Percentiles rank a stretch among this genome's conserved stretches.
phyloP scores from a whole-genome alignment of 78 protist species.

The Dictyostelium discoideum region DNA sequence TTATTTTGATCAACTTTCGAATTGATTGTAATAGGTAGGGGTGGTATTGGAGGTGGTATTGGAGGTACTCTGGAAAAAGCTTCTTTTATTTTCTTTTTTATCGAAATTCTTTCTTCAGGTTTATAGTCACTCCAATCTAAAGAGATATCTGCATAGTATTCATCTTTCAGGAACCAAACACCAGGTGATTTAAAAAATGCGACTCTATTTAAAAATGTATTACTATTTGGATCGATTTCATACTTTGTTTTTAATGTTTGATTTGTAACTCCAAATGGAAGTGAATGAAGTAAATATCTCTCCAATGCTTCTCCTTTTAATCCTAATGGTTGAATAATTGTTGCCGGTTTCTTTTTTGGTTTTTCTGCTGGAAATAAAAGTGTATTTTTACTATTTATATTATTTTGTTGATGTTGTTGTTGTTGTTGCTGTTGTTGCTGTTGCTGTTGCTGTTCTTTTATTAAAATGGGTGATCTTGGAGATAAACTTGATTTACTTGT shows the following conservation, averaged over 20 bases:
- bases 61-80: not conserved
- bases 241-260: not conserved
- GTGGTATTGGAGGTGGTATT: not conserved
- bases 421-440: not conserved
- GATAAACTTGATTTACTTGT: not conserved
- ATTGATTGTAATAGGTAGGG: not conserved
- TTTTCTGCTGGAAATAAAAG: not conserved
- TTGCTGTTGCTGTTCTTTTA: not conserved
- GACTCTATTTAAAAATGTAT: conserved; percentile 18
- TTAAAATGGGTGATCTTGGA: conserved; percentile 3
- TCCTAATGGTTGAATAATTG: not conserved
- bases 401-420: not conserved
- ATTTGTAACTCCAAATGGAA: not conserved
- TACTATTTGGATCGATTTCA: conserved; percentile 4
- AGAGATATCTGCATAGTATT: not conserved
- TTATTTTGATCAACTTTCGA: not conserved
- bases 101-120: not conserved
- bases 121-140: conserved; percentile 4
- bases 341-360: not conserved
- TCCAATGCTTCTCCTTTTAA: conserved; percentile 11
- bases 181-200: not conserved
- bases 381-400: not conserved
- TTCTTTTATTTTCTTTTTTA: not conserved
- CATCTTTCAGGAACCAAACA: conserved; percentile 20
- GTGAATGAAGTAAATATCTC: conserved; percentile 2